A percentile compares a stretch with the other conserved stretches of the same genome.
Conservation (phyloP, 192 early-diverging fungal genomes). For the Podila verticillata region DNA sequence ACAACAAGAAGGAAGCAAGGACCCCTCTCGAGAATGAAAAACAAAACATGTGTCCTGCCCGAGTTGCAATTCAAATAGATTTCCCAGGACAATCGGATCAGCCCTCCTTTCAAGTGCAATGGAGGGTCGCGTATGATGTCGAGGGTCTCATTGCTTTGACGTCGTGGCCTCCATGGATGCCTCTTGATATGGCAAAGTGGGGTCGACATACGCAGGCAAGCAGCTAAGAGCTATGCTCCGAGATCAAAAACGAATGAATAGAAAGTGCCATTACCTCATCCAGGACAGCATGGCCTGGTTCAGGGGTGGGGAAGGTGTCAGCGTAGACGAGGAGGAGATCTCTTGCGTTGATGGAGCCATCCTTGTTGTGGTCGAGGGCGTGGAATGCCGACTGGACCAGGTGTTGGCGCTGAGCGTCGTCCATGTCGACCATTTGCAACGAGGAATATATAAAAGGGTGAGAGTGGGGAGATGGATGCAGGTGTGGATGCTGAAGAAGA, state of each 20-base stretch:
- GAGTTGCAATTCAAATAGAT: too few species aligned
- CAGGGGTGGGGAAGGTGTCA: conserved; percentile 44
- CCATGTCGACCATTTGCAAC: conserved; percentile 16
- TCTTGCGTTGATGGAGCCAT: conserved; percentile 57
- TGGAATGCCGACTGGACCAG: conserved; percentile 56
- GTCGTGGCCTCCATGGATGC: too few species aligned
- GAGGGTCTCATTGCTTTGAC: too few species aligned
- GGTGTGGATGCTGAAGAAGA: conserved; percentile 1
- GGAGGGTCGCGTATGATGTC: too few species aligned
- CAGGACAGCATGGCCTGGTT: conserved; percentile 37
- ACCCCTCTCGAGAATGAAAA: too few species aligned
- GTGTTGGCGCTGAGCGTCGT: conserved; percentile 41
- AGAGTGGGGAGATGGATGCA: neutral
- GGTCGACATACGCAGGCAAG: too few species aligned
- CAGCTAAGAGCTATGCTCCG: neutral
- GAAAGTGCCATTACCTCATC: conserved; percentile 37
- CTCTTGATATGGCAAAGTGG: too few species aligned
- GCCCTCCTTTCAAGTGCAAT: too few species aligned
- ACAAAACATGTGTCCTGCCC: too few species aligned
- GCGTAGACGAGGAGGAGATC: conserved; percentile 54
- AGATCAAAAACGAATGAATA: neutral
- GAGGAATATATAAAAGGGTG: conserved; percentile 1
- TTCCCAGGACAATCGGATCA: too few species aligned
- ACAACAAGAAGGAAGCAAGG: too few species aligned
- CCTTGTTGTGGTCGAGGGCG: conserved; percentile 60